These are phyloP conservation scores for Chlorencoelia australis DNA, from an alignment of 2,329 filamentous ascomycete species.

Conservation along the genomic window DNA sequence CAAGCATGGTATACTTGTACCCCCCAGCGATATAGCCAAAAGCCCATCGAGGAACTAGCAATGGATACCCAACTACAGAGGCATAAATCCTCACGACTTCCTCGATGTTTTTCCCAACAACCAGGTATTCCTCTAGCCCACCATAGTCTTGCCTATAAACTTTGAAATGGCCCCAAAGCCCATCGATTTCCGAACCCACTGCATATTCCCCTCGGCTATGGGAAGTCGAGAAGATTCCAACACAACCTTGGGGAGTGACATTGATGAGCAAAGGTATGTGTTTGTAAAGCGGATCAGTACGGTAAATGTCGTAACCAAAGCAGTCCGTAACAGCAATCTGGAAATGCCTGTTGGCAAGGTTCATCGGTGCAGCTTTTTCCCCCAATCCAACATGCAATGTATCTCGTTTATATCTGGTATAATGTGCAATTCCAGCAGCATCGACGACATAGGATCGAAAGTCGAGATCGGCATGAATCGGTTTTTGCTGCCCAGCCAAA, in stretches of 20 bases:
- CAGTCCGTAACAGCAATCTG: conserved; percentile 59
- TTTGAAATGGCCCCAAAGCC: conserved; percentile 66
- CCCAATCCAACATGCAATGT: conserved; percentile 61
- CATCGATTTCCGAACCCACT: conserved; percentile 63
- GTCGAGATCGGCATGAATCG: conserved; percentile 52
- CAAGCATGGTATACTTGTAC: conserved; percentile 48
- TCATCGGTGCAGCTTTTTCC: conserved; percentile 65
- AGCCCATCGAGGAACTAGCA: conserved; percentile 60
- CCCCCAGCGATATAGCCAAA: conserved; percentile 66
- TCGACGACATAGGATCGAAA: conserved; percentile 57
- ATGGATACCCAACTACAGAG: conserved; percentile 55
- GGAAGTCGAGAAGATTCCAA: conserved; percentile 58
- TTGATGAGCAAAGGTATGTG: conserved; percentile 66
- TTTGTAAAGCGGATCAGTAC: conserved; percentile 65
- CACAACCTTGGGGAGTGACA: conserved; percentile 50
- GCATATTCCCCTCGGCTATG: conserved; percentile 55
- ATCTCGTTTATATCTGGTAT: conserved; percentile 49
- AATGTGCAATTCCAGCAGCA: conserved; percentile 51
- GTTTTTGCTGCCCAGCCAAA: conserved; percentile 37
- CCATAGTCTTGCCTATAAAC: conserved; percentile 64
- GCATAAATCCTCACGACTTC: conserved; percentile 59
- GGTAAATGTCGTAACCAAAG: conserved; percentile 63
- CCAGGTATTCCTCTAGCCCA: conserved; percentile 60
- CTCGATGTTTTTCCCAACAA: conserved; percentile 54
- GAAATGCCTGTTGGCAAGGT: conserved; percentile 57